phyloP scores from a whole-genome alignment of 2,329 filamentous ascomycete species.

The Trichocomaceae sp. region DNA sequence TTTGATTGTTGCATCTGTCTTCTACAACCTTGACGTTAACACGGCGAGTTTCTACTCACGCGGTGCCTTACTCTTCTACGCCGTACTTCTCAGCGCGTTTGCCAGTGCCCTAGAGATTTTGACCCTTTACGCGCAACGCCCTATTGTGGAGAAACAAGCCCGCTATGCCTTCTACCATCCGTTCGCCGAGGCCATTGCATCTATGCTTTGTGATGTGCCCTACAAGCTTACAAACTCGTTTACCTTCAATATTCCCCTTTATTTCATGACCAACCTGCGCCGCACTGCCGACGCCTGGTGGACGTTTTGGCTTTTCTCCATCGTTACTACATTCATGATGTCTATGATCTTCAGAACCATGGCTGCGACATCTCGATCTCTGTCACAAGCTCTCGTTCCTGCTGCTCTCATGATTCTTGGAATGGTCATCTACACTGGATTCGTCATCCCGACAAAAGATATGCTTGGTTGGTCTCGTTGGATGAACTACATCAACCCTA shows the following conservation, averaged over 20 bases:
- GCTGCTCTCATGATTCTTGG: constrained; percentile 45
- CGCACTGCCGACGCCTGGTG: constrained; percentile 72
- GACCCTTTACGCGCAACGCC: constrained; percentile 78
- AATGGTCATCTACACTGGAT: constrained; percentile 46
- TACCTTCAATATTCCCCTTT: constrained; percentile 70
- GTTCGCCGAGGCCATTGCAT: constrained; percentile 77
- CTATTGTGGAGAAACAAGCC: constrained; percentile 84
- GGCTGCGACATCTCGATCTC: constrained; percentile 65
- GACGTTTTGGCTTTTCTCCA: constrained; percentile 73
- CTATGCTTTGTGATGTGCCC: constrained; percentile 79
- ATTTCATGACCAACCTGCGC: constrained; percentile 80
- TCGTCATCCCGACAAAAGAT: constrained; percentile 43
- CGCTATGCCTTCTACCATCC: constrained; percentile 87
- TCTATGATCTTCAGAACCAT: constrained; percentile 82
- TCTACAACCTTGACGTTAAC: constrained; percentile 64
- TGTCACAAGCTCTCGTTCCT: constrained; percentile 52
- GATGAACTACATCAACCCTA: constrained; percentile 74
- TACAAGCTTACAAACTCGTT: constrained; percentile 72
- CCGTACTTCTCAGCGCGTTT: constrained; percentile 80
- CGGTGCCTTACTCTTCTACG: constrained; percentile 78
- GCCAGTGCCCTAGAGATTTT: constrained; percentile 75
- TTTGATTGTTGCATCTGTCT: constrained; percentile 72
- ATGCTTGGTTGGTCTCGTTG: constrained; percentile 77
- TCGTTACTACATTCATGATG: constrained; percentile 68
- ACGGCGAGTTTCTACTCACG: constrained; percentile 71